Evolutionary conservation across 148 eudicot species (phyloP).

Genomic region (Bassia scoparia): DNA sequence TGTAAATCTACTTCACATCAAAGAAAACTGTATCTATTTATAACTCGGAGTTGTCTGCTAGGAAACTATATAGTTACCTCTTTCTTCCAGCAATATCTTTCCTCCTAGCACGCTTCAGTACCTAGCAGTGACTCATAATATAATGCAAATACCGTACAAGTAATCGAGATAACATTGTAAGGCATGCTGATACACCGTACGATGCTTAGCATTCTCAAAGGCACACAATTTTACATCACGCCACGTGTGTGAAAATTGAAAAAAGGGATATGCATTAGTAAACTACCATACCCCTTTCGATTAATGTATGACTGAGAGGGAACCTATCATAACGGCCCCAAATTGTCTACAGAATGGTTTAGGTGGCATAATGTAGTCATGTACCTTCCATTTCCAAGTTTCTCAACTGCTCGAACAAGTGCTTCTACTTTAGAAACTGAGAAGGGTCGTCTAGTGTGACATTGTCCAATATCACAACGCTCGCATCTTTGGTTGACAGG

Average conservation of each 20-base stretch:
- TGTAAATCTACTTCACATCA: no score
- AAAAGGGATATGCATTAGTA: neutral
- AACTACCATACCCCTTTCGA: neutral
- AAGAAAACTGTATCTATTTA: no score
- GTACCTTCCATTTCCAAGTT: conserved; percentile 98
- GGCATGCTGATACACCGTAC: no score
- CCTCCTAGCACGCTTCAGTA: no score
- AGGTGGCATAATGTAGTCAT: neutral
- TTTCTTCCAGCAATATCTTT: no score
- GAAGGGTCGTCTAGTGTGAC: conserved; percentile 89
- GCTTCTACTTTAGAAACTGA: conserved; percentile 94
- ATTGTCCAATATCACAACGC: conserved; percentile 74
- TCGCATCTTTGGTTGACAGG: conserved; percentile 60
- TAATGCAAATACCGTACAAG: no score
- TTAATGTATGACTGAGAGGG: neutral
- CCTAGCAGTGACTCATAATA: no score
- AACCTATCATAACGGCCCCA: neutral
- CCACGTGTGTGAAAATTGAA: conserved; percentile 66
- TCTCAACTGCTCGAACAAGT: conserved; percentile 88
- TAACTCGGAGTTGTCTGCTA: no score
- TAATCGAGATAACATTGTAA: no score
- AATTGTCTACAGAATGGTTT: neutral
- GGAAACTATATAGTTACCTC: no score
- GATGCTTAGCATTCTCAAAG: conserved; percentile 82
- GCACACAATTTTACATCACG: conserved; percentile 91